Base-by-base conservation (phyloP, 2,329 filamentous ascomycete genomes). In the Fusarium nisikadoi region DNA sequence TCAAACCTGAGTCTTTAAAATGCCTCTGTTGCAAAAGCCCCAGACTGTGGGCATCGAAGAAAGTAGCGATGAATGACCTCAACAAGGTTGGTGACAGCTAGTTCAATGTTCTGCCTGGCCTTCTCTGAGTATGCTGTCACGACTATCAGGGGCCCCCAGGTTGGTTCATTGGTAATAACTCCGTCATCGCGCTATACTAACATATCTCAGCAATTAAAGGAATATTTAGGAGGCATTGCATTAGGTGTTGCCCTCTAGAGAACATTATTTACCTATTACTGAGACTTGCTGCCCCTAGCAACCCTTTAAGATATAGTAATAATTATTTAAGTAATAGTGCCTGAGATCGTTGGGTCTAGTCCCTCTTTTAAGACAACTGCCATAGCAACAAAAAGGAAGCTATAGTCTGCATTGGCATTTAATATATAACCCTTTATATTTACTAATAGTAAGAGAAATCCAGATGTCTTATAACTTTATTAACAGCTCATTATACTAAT, bases 81-180 rank as follows among this genome's bases (percentile, higher is more conserved):
- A 11, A 55, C n/a, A 6, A 72, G 38, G 23, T 45, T 67, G 2
- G 25, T 43, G 16, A 70, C 6, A 19, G 66, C 62, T n/a, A 35
- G 17, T 54, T 49, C n/a, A 25, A 59, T 38, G 25, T 66, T 62
- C 38, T 33, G 38, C 39, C 35, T 45, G 7, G 62, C 66, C 20
- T 57, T 54, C 13, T 62, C 41, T 6, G 62, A 62, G 62, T 66
- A 66, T 12, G 62, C 45, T n/a, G 62, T 66, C 41, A 69, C 50
- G 23, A 66, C 43, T 35, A 27, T 36, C 7, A 17, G 16, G 52
- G 46, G 53, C 8, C 66, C 66, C 66, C 62, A 69, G 35, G 53
- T 62, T n/a, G 53, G 66, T 27, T 66, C 62, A 29, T 29, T 2
- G 27, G 27, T 29, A 6, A 29, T 7, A 29, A 29, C 27, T 8